A percentile compares a stretch with the other conserved stretches of the same genome.
Evolutionary conservation across 495 filamentous ascomycete genomes (phyloP).

Genomic region (Annulohypoxylon moriforme): DNA sequence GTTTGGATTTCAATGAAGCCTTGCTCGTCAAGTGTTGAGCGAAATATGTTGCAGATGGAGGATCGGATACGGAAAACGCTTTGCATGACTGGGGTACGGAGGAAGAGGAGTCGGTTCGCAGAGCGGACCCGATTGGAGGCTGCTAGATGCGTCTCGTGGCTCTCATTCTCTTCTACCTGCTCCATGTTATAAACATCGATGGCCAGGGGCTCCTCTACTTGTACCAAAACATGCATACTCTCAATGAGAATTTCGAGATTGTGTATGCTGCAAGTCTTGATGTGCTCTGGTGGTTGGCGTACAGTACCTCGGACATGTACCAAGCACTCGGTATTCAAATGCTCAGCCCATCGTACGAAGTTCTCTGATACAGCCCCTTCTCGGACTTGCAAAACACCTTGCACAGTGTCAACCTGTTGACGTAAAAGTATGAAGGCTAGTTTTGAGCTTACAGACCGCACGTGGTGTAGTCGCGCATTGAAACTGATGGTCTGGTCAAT

Average conservation of each 20-base stretch:
- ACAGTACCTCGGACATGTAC: conserved; percentile 82
- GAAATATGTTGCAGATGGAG: conserved; percentile 82
- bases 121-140: conserved; percentile 63
- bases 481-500: conserved; percentile 78
- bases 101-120: conserved; percentile 85
- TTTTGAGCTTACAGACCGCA: conserved; percentile 85
- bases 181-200: conserved; percentile 70
- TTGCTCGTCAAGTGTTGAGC: conserved; percentile 77
- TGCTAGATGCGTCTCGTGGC: conserved; percentile 55
- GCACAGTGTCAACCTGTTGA: conserved; percentile 82
- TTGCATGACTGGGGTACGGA: conserved; percentile 86
- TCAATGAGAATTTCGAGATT: conserved; percentile 83
- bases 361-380: conserved; percentile 71
- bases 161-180: conserved; percentile 54
- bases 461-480: conserved; percentile 85
- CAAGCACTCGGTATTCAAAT: conserved; percentile 80
- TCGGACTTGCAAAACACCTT: conserved; percentile 75
- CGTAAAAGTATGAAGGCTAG: conserved; percentile 89
- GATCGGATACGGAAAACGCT: conserved; percentile 85
- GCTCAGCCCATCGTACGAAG: conserved; percentile 91
- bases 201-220: conserved; percentile 73
- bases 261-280: conserved; percentile 81
- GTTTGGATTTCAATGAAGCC: conserved; percentile 94
- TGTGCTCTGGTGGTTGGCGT: conserved; percentile 76
- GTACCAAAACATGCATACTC: conserved; percentile 74